Percentiles rank a stretch among this genome's conserved stretches.
These are phyloP conservation scores for Fusarium sp. DNA, from an alignment of 2,329 filamentous ascomycete genomes.

Conservation along the genomic window DNA sequence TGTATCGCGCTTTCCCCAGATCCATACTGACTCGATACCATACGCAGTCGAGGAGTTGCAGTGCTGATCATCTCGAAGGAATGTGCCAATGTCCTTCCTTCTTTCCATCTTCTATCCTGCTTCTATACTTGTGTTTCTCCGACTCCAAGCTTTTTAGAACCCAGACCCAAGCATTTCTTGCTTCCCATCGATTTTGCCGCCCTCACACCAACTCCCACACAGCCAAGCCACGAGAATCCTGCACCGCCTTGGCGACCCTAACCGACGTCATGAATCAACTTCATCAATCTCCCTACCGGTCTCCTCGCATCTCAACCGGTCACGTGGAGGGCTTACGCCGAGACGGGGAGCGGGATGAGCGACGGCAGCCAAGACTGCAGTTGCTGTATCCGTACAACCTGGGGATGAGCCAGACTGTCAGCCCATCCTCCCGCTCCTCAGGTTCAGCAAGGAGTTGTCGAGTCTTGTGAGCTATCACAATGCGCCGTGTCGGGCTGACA, in stretches of 20 bases:
- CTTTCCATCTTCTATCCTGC: slow-evolving; percentile 5
- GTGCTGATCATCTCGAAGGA: slow-evolving; percentile 3
- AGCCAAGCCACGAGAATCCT: background rate
- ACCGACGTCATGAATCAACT: slow-evolving; percentile 9
- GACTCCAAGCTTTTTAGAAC: background rate
- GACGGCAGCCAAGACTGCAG: slow-evolving; percentile 24
- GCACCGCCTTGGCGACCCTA: slow-evolving; percentile 13
- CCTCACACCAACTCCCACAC: slow-evolving; percentile 22
- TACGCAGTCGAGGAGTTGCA: background rate
- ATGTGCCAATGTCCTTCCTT: background rate
- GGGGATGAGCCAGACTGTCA: background rate
- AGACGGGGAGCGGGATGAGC: slow-evolving; percentile 20
- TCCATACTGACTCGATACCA: background rate
- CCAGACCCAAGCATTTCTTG: background rate
- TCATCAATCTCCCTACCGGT: background rate
- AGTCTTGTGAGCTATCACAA: background rate
- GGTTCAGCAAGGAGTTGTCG: background rate
- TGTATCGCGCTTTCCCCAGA: slow-evolving; percentile 1
- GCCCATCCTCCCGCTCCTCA: background rate
- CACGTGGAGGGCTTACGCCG: slow-evolving; percentile 19
- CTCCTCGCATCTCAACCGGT: slow-evolving; percentile 4
- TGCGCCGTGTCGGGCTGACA: background rate
- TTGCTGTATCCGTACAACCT: slow-evolving; percentile 3
- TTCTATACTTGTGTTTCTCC: background rate
- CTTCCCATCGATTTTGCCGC: slow-evolving; percentile 12